Evolutionary conservation across 352 stramenopile genomes (phyloP).

Genomic region (Phytophthora uliginosa): DNA sequence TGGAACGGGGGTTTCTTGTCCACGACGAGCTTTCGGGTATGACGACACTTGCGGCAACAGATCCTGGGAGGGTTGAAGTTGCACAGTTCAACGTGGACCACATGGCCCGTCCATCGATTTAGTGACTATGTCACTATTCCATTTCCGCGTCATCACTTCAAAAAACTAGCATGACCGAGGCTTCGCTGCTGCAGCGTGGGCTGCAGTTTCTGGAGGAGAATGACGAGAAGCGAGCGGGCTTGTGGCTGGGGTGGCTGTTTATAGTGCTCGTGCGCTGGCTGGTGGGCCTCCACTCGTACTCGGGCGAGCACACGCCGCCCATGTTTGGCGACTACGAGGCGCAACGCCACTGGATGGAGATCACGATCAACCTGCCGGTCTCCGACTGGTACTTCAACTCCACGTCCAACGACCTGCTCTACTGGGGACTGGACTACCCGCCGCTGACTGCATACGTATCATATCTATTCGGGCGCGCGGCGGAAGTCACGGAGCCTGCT

Average conservation of each 20-base stretch:
- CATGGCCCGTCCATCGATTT: not conserved
- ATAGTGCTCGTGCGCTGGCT: conserved; percentile 79
- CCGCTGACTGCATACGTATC: conserved; percentile 95
- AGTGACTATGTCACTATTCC: conserved; percentile 30
- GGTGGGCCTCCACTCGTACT: conserved; percentile 87
- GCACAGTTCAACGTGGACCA: conserved; percentile 24
- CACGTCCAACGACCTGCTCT: conserved; percentile 93
- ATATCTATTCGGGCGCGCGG: conserved; percentile 83
- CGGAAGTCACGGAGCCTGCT: conserved; percentile 81
- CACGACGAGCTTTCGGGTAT: not conserved
- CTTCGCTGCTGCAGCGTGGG: conserved; percentile 52
- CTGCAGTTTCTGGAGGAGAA: conserved; percentile 70
- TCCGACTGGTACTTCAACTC: conserved; percentile 97
- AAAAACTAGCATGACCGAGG: conserved; percentile 7
- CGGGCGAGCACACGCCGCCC: conserved; percentile 72
- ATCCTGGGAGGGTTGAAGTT: conserved; percentile 31
- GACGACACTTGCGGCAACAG: conserved; percentile 1
- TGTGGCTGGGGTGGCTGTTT: conserved; percentile 63
- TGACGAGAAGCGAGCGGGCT: conserved; percentile 51
- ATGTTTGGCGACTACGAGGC: conserved; percentile 98
- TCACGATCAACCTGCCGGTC: conserved; percentile 95
- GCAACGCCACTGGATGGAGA: conserved; percentile 99
- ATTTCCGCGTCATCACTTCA: conserved; percentile 31
- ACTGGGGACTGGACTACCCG: conserved; percentile 99
- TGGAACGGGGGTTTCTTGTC: not conserved